Evolutionary conservation across 768 basidiomycete genomes (phyloP), one percentile per base, ranked within the genome.

Genomic region (Naganishia antarctica): DNA sequence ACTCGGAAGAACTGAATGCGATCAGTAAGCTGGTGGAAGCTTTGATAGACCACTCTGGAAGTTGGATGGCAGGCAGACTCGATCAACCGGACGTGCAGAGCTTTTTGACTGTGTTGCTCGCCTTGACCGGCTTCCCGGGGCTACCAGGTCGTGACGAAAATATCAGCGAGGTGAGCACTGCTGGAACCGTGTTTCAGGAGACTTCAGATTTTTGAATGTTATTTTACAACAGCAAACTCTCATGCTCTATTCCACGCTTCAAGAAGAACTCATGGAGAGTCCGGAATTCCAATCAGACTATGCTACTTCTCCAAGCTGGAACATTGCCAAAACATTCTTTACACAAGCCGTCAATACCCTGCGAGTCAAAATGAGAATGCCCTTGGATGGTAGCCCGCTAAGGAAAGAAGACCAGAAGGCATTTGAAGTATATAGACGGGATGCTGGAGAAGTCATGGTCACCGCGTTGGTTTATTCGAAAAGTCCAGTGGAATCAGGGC

Each of bases 171-270:
- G 77, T 80, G 41, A 61, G 70, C 53, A 16, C 26, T 13, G 32
- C 12, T 25, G 21, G n/a, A 21, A 9, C 26, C 16, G 15, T 8
- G 1, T 18, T 16, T 29, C 11, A 18, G 8, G 16, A 51, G 6
- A 2, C 15, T 34, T 40, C n/a, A 23, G 32, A 16, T 2, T 23
- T 6, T 25, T 12, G 13, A 3, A n/a, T 1, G 9, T 13, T 44
- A 9, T 5, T 44, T 18, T 9, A 5, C 11, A 18, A 63, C 58
- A 78, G 74, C 65, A 76, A 48, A 88, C 88, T 2, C 82, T 94
- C 2, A 84, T 84, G 0, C 93, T 93, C 70, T 94, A 93, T 88
- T 93, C 90, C 68, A 79, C 90, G 43, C 83, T 94, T 63, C 91
- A 94, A 76, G 92, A 97, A 73, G 69, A 71, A 13, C 68, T 57